Evolutionary conservation across 2,329 filamentous ascomycete species (phyloP), one percentile per base, ranked within the genome.

Genomic region (Arthrobotrys entomopaga): DNA sequence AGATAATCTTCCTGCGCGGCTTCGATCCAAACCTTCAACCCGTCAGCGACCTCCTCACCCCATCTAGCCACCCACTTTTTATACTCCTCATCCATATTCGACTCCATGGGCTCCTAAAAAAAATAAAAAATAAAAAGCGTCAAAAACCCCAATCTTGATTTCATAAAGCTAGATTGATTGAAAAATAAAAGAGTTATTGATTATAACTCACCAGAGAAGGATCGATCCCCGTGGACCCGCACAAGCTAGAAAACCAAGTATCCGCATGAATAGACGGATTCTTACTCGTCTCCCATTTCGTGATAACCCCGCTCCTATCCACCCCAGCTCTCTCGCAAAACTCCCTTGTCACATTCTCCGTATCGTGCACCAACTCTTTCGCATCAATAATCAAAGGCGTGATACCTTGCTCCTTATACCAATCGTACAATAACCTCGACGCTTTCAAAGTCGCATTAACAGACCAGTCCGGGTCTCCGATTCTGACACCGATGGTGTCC

Each of bases 1-100:
- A 50, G 13, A 50, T 50, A 50, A 22, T 50, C 48, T 13, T 50
- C 48, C 48, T 50, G 48, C 20, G 48, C 48, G 4, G 48, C 48
- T 50, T 50, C 48, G 1, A 50, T 16, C n/a, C n/a, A 50, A 5
- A n/a, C n/a, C 22, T 50, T 50, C 48, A 50, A 20, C 48, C 20
- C 48, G 3, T 22, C 3, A 4, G n/a, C 48, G 1, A 50, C 20
- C 20, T 50, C 48, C 11, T 50, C 16, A 3, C 48, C 48, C 48
- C 48, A 50, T 24, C 22, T 50, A 3, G 2, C 20, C 3, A 13
- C 20, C 48, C 7, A 50, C 10, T 50, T 50, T 50, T 22, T 13
- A 24, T 20, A 24, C 20, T 50, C 48, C 20, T 50, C 48, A 20
- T 50, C 48, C 48, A 50, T 13, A 50, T 50, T 22, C 3, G 48